A percentile compares a stretch with the other conserved stretches of the same genome.
phyloP scores from a whole-genome alignment of 1,284 basidiomycete genomes.

The Coniophora puteana region DNA sequence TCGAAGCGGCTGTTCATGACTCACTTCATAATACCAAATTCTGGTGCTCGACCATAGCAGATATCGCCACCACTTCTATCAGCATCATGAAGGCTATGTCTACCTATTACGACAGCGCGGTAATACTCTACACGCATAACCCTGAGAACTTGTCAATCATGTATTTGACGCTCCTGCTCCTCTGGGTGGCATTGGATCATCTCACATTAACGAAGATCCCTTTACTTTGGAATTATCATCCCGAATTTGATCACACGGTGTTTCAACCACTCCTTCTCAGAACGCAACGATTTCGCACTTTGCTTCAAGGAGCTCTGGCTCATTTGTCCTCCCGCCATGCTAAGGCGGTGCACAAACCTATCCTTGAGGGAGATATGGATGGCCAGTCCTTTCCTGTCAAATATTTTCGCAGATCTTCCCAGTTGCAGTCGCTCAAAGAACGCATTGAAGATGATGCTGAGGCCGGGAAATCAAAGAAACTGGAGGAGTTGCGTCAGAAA shows the following conservation, averaged over 20 bases:
- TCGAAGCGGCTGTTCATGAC: constrained; percentile 31
- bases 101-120: constrained; percentile 27
- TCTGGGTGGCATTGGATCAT: constrained; percentile 44
- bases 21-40: too few relatives aligned
- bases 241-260: constrained; percentile 35
- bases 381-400: constrained; percentile 22
- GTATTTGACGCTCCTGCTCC: constrained; percentile 36
- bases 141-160: constrained; percentile 41
- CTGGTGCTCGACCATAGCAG: too few relatives aligned
- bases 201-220: constrained; percentile 27
- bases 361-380: constrained; percentile 5
- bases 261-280: constrained; percentile 38
- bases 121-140: constrained; percentile 25
- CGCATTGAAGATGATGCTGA: constrained; percentile 25
- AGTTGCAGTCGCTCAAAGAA: constrained; percentile 20
- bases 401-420: constrained; percentile 19
- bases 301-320: too few relatives aligned
- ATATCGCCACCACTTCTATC: too few relatives aligned
- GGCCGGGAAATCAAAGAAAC: constrained; percentile 13
- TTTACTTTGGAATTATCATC: constrained; percentile 39
- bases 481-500: constrained; percentile 18
- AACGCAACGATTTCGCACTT: constrained; percentile 22
- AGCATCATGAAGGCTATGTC: too few relatives aligned
- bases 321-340: constrained; percentile 26
- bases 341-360: too few relatives aligned